A percentile compares a stretch with the other conserved stretches of the same genome.
Conservation (phyloP, 495 filamentous ascomycete species). For the Apodospora peruviana region DNA sequence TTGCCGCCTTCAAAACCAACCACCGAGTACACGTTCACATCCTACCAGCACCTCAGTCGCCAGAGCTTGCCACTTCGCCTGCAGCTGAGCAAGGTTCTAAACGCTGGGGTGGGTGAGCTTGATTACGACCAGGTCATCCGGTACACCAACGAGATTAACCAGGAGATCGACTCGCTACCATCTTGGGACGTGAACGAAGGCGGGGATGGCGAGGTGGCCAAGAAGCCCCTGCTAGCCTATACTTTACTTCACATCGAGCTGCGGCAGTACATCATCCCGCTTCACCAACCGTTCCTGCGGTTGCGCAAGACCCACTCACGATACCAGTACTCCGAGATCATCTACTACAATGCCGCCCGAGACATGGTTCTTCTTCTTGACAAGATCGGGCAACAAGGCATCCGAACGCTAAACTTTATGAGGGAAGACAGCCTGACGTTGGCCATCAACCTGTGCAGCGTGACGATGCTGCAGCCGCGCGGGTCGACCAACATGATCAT, state of each 20-base stretch:
- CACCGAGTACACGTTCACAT: conserved; percentile 33
- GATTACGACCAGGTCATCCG: conserved; percentile 39
- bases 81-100: conserved; percentile 34
- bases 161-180: conserved; percentile 37
- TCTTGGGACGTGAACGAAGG: conserved; percentile 30
- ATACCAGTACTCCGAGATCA: conserved; percentile 40
- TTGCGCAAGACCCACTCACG: conserved; percentile 35
- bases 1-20: conserved; percentile 28
- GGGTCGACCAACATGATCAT: conserved; percentile 37
- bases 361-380: conserved; percentile 40
- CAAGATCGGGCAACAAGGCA: conserved; percentile 34
- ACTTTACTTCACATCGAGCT: conserved; percentile 39
- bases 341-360: conserved; percentile 41
- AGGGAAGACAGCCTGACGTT: conserved; percentile 36
- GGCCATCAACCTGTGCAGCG: conserved; percentile 40
- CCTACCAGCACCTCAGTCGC: conserved; percentile 36
- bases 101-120: conserved; percentile 25
- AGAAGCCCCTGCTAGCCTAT: conserved; percentile 33
- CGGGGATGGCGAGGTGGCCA: conserved; percentile 8
- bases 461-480: conserved; percentile 45
- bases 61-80: conserved; percentile 35
- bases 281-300: conserved; percentile 39
- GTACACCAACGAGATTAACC: conserved; percentile 39
- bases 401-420: conserved; percentile 34
- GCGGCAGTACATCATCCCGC: conserved; percentile 37